These are phyloP conservation scores for Kodamaea fukazawae DNA, from an alignment of 805 yeast genomes.

Conservation along the genomic window DNA sequence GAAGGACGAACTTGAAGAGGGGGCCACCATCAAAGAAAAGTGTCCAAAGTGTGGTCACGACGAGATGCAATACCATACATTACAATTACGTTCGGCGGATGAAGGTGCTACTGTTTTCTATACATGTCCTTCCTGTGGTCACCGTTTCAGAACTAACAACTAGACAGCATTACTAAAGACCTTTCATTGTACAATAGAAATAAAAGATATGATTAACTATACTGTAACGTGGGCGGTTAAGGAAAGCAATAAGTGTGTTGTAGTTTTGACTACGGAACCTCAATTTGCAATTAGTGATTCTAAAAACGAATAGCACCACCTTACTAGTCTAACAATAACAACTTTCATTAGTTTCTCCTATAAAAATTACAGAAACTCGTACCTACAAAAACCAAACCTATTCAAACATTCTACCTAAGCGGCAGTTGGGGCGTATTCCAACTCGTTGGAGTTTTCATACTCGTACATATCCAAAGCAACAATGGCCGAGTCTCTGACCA, in stretches of 20 bases:
- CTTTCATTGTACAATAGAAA: slow-evolving; percentile 9
- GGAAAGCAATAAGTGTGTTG: no score
- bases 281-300: no score
- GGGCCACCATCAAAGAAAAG: slow-evolving; percentile 94
- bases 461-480: slow-evolving; percentile 99
- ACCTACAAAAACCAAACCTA: no score
- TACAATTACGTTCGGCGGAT: slow-evolving; percentile 96
- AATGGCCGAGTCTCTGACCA: slow-evolving; percentile 93
- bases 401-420: background rate
- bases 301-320: no score
- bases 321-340: no score
- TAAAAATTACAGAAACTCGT: no score
- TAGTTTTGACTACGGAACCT: no score
- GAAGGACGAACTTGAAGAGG: slow-evolving; percentile 80
- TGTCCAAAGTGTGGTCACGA: slow-evolving; percentile 99
- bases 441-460: slow-evolving; percentile 79
- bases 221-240: no score
- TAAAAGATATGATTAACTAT: slow-evolving; percentile 7
- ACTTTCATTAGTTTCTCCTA: no score
- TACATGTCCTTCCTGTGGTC: slow-evolving; percentile 91
- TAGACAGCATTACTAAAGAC: slow-evolving; percentile 22
- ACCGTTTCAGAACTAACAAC: slow-evolving; percentile 92
- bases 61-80: slow-evolving; percentile 96
- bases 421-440: slow-evolving; percentile 60
- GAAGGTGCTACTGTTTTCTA: slow-evolving; percentile 99